These are phyloP conservation scores for Fonsecaea erecta DNA, from an alignment of 2,329 filamentous ascomycete genomes.

Conservation along the genomic window DNA sequence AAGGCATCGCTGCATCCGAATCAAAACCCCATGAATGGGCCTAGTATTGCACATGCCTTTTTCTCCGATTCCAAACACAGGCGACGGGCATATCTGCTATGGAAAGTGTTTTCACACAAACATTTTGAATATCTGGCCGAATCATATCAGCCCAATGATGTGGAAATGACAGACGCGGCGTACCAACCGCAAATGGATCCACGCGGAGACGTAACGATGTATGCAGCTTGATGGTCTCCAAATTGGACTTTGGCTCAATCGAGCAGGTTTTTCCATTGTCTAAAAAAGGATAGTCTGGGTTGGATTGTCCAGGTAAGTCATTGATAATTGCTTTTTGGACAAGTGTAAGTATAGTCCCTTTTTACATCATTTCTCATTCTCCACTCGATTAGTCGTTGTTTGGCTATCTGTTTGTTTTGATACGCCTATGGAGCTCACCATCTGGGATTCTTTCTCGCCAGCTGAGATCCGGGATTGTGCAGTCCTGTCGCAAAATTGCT, in stretches of 20 bases:
- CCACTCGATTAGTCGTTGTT: background rate
- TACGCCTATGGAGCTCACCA: background rate
- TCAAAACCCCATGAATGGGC: background rate
- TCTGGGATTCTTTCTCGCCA: background rate
- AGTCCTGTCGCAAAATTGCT: background rate
- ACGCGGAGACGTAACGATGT: background rate
- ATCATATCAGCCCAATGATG: background rate
- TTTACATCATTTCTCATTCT: background rate
- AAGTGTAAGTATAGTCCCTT: background rate
- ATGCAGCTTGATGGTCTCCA: background rate
- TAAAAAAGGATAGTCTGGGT: background rate
- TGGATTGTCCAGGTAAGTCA: background rate
- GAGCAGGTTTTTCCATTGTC: background rate
- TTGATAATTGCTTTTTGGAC: background rate
- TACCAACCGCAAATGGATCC: background rate
- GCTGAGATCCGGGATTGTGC: no score
- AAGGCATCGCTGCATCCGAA: background rate
- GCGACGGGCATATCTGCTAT: conserved; percentile 9
- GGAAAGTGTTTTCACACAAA: conserved; percentile 5
- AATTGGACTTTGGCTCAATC: background rate
- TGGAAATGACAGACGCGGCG: background rate
- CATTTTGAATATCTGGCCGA: conserved; percentile 1
- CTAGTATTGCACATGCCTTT: background rate
- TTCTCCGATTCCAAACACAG: conserved; percentile 7
- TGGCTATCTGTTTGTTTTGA: background rate